Percentiles rank a stretch among this genome's conserved stretches.
phyloP scores from a whole-genome alignment of 2,329 filamentous ascomycete genomes.

The Exutisphaerella laricina region DNA sequence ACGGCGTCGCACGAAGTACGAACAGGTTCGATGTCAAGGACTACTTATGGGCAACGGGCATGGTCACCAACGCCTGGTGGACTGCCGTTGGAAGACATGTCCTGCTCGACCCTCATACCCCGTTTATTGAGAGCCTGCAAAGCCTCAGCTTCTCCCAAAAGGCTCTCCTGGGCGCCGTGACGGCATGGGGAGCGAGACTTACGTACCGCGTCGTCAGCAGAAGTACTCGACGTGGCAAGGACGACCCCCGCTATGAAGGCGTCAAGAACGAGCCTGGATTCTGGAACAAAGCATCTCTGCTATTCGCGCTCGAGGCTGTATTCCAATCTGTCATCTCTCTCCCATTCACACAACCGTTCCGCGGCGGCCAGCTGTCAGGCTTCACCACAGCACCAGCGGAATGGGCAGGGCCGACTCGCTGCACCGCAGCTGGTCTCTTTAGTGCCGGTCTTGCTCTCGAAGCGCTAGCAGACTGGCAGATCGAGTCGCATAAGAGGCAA shows the following conservation, averaged over 20 bases:
- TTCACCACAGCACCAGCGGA: constrained; percentile 20
- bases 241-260: constrained; percentile 52
- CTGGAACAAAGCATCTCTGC: constrained; percentile 53
- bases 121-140: constrained; percentile 43
- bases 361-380: constrained; percentile 10
- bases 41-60: constrained; percentile 41
- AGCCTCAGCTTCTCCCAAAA: constrained; percentile 51
- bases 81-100: constrained; percentile 50
- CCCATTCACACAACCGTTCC: constrained; percentile 52
- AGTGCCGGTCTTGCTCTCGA: not conserved
- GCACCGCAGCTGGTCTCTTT: constrained; percentile 47
- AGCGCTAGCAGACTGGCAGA: constrained; percentile 50
- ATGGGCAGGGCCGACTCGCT: constrained; percentile 35
- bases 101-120: constrained; percentile 43
- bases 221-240: constrained; percentile 46
- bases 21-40: constrained; percentile 57
- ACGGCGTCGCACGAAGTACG: constrained; percentile 47
- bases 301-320: constrained; percentile 55
- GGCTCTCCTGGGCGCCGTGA: constrained; percentile 52
- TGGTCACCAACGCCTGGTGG: constrained; percentile 56
- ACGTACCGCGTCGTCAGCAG: constrained; percentile 51
- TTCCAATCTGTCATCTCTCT: constrained; percentile 53
- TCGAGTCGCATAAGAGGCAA: constrained; percentile 46
- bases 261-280: constrained; percentile 50
- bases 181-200: constrained; percentile 53